These are phyloP conservation scores for Tuber melanosporum DNA, from an alignment of 495 filamentous ascomycete species.

Conservation along the genomic window DNA sequence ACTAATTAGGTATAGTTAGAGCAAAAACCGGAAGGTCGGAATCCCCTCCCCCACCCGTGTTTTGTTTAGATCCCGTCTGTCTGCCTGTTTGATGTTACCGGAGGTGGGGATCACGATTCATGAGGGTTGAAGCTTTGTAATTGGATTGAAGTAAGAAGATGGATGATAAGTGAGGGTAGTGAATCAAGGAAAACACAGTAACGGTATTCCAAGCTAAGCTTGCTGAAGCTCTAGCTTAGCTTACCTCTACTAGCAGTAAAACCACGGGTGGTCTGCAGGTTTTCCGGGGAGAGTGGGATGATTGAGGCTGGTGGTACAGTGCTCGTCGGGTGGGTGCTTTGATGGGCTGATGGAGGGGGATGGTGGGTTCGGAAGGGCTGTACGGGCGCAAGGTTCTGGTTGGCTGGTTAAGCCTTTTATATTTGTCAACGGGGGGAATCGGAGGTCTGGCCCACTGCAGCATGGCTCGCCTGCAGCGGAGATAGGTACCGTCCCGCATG, in stretches of 20 bases:
- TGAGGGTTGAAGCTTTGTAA: background rate
- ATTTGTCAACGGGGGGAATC: background rate
- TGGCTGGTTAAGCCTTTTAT: background rate
- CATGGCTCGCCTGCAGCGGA: background rate
- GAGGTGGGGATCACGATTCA: background rate
- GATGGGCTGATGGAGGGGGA: background rate
- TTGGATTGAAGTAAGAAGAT: slow-evolving; percentile 6
- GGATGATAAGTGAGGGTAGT: background rate
- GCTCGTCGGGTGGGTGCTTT: background rate
- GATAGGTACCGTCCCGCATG: background rate
- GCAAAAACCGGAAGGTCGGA: background rate
- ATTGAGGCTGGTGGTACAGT: background rate
- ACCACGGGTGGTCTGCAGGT: background rate
- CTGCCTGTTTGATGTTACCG: background rate
- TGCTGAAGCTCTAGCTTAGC: background rate
- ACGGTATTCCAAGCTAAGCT: background rate
- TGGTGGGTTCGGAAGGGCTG: background rate
- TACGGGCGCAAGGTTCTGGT: background rate
- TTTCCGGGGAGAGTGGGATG: background rate
- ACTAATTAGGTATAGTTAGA: background rate
- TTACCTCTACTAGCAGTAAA: background rate
- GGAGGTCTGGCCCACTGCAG: background rate
- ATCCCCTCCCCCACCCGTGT: background rate
- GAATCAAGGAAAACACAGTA: background rate
- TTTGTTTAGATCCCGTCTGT: background rate